Evolutionary conservation across 1,139 yeast species (phyloP), one percentile per base, ranked within the genome.

Genomic region (Pichia sorboxylosa): DNA sequence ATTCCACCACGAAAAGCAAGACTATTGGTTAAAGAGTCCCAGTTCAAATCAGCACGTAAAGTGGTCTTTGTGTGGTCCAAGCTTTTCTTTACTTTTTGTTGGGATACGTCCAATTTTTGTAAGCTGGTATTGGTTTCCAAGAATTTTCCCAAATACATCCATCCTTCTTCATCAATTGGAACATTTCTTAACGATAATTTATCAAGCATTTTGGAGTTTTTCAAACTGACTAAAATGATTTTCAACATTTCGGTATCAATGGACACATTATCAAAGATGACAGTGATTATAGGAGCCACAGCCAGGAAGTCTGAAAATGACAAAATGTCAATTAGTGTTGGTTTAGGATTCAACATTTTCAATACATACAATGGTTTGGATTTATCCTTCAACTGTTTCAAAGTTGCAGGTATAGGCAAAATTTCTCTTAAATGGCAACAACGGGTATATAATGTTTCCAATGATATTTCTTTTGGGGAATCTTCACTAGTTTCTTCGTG

Each of bases 381-480:
- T 47, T 82, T 82, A 39, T 75, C 75, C 49, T 79, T 81, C 38
- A 87, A 66, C 52, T 87, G 97, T 46, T 77, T 77, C 37, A 79
- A 51, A 10, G 82, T 78, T 1, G 87, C 83, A 3, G 90, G 93
- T 37, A 87, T 85, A 0, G 97, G 96, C 42, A 87, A 58, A 35
- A 87, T 87, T 49, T 87, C 97, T 35, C 97, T 66, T 39, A 87
- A 62, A 56, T 87, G 96, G 49, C 97, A 87, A 53, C 96, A 87
- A 41, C 92, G 61, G 0, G 90, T 76, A 51, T 80, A 80, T 52
- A 80, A 61, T 6, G 69, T 55, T 44, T 79, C 90, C 36, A 83
- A 58, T 1, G 82, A 63, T 11, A 74, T 42, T 43, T 53, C 55
- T 10, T 9, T 10, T 20, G 22, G 11, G 5, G 17, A 13, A 13